Evolutionary conservation across 2,329 filamentous ascomycete species (phyloP), one percentile per base, ranked within the genome.

Genomic region (Fusarium albidum): DNA sequence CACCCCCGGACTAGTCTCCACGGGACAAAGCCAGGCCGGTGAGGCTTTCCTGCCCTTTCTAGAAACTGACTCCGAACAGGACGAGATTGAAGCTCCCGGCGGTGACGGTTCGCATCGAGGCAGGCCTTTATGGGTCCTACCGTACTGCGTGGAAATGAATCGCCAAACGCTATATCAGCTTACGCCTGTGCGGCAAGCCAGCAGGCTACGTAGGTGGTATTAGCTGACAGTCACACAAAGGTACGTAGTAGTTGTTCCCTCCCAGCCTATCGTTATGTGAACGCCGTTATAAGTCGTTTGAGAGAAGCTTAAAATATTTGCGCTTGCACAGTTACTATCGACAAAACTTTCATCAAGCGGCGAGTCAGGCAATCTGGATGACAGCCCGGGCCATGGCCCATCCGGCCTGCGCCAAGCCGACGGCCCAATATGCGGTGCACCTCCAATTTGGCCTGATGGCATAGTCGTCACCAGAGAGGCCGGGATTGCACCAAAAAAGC

Each of bases 331-430:
- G n/a, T 4, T 21, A 21, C 31, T 46, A 14, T 52, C 26, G 25
- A 25, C n/a, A 38, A 39, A 47, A 52, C 52, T 57, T 47, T 26
- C 35, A 29, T 46, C 54, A 35, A 25, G 37, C 37, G 42, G 45
- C 54, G 57, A 61, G 34, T 46, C 44, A 58, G 57, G 61, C 55
- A 44, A 42, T 56, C 31, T 49, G 29, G 42, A 49, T 53, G 11
- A 26, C 33, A 12, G 18, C 44, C 14, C 26, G 14, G 29, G 34
- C 40, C 48, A 48, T 14, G 7, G 28, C 15, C n/a, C 26, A 37
- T 11, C 26, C 26, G 21, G 43, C 28, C 13, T 13, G 11, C 49
- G 37, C 49, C 39, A 40, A 34, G 42, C 15, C 15, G 15, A 35
- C n/a, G 34, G 41, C 28, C 49, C 17, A 49, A 14, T 55, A 50